Conservation (phyloP, 2,329 filamentous ascomycete species). For the Cryphonectria parasitica region DNA sequence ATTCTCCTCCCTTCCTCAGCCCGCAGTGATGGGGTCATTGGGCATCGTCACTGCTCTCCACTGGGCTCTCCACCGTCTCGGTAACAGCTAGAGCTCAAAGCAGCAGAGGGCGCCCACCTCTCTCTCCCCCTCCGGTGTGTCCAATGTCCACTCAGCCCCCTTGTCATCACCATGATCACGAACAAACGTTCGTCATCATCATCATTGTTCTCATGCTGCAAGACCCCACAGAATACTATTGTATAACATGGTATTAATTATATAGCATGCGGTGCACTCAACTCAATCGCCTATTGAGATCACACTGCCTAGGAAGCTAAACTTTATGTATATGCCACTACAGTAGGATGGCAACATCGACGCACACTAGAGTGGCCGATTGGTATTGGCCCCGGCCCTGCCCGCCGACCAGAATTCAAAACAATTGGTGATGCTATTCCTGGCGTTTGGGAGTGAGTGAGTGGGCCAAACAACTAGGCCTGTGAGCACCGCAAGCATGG, state of each 20-base stretch:
- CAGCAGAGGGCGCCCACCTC: not conserved
- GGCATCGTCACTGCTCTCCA: conserved; percentile 5
- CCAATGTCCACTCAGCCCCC: not conserved
- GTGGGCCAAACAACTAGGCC: not conserved
- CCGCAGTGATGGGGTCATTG: conserved; percentile 11
- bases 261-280: not conserved
- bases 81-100: not conserved
- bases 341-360: not conserved
- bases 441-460: not conserved
- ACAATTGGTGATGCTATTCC: conserved; percentile 1
- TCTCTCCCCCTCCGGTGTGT: not conserved
- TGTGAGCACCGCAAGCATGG: not conserved
- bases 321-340: not conserved
- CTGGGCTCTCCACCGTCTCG: conserved; percentile 1
- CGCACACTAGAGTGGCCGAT: not conserved
- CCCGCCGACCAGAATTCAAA: not conserved
- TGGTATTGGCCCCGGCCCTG: not conserved
- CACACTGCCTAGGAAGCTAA: not conserved
- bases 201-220: not conserved
- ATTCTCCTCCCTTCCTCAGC: not conserved
- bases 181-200: not conserved
- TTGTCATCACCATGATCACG: not conserved
- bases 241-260: not conserved
- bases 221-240: not conserved
- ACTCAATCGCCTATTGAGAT: not conserved